A percentile compares a stretch with the other conserved stretches of the same genome.
Conservation (phyloP, 768 basidiomycete species). For the Boletus edulis region DNA sequence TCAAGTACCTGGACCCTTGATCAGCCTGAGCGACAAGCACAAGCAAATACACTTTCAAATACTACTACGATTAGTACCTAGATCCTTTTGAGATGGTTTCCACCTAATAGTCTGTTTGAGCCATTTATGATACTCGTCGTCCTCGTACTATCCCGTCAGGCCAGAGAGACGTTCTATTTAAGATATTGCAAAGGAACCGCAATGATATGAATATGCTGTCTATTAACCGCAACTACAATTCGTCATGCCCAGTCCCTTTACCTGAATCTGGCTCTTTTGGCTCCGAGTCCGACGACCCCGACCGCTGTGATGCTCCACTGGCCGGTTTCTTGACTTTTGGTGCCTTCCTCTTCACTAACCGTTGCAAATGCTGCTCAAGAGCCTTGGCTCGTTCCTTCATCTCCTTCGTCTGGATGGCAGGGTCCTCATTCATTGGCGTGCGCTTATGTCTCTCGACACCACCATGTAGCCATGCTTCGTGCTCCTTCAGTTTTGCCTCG, state of each 20-base stretch:
- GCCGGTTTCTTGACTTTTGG: conserved; percentile 56
- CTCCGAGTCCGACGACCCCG: conserved; percentile 18
- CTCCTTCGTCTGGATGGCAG: conserved; percentile 82
- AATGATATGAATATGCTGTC: conserved; percentile 7
- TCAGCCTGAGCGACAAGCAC: conserved; percentile 5
- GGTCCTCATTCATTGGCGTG: conserved; percentile 73
- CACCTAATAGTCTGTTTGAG: too few species aligned
- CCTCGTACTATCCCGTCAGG: too few species aligned
- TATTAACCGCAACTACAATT: conserved; percentile 26
- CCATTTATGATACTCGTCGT: too few species aligned
- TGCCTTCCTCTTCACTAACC: conserved; percentile 63
- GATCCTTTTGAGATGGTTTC: too few species aligned
- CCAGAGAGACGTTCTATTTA: too few species aligned
- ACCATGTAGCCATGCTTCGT: conserved; percentile 81
- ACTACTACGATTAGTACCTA: not conserved
- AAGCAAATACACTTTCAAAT: not conserved
- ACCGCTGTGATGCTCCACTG: conserved; percentile 21
- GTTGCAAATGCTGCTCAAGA: conserved; percentile 72
- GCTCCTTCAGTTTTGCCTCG: conserved; percentile 72
- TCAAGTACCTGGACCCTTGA: too few species aligned
- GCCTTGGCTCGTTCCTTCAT: conserved; percentile 81
- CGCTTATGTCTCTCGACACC: conserved; percentile 81
- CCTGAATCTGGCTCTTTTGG: conserved; percentile 12
- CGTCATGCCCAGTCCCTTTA: conserved; percentile 28
- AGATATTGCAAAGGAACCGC: too few species aligned